Conservation (phyloP, 768 basidiomycete species). For the Cytidiella melzeri region DNA sequence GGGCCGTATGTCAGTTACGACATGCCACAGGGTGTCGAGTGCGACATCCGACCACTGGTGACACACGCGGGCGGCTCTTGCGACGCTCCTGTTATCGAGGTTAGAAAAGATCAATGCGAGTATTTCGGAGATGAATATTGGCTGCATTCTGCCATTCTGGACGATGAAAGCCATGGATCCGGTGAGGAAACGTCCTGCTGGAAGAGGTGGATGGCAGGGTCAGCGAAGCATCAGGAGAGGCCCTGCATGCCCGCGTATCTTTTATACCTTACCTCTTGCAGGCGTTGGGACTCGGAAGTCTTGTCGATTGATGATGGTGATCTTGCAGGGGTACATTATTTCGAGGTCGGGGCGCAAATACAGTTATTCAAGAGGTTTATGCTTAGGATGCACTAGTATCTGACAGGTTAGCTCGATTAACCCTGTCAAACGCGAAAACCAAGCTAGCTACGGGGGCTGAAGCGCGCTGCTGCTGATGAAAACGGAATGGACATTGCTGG, state of each 20-base stretch:
- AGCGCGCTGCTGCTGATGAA: too few species aligned
- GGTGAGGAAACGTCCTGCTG: background rate
- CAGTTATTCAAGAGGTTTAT: too few species aligned
- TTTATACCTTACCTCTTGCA: conserved; percentile 9
- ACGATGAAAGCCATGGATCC: background rate
- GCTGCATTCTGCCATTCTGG: background rate
- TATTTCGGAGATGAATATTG: conserved; percentile 19
- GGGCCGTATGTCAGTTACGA: conserved; percentile 39
- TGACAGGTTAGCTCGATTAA: too few species aligned
- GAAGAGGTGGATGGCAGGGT: background rate
- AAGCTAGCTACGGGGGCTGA: too few species aligned
- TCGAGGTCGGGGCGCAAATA: too few species aligned
- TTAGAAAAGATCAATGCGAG: conserved; percentile 19
- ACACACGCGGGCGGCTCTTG: conserved; percentile 41
- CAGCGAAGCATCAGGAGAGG: background rate
- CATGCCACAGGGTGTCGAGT: conserved; percentile 52
- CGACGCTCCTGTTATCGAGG: conserved; percentile 19
- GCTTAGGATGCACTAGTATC: too few species aligned
- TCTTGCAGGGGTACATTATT: too few species aligned
- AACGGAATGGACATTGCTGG: too few species aligned
- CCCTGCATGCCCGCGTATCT: background rate
- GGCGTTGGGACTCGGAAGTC: too few species aligned
- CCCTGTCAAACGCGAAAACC: too few species aligned
- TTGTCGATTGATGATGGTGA: too few species aligned
- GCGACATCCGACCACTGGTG: conserved; percentile 53